Base-by-base conservation (phyloP, 1,284 basidiomycete species). In the Tylopilus sp. region DNA sequence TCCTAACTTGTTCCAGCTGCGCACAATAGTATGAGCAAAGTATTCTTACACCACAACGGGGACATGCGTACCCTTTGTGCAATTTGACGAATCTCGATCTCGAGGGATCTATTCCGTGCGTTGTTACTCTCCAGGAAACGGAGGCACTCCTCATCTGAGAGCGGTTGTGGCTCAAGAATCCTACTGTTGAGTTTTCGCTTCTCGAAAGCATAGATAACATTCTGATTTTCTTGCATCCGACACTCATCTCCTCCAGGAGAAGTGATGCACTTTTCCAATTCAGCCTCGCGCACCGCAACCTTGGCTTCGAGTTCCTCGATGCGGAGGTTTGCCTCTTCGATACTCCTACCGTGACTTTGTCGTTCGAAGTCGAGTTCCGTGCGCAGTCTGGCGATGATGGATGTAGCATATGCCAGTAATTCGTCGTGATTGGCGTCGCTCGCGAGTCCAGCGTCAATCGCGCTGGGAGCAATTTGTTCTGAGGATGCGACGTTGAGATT, bases 281-380 rank as follows among this genome's bases (percentile, higher is more conserved):
- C 86, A 0, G 83, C 83, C 53, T 90, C 89, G 29, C 88, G 81
- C 9, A 82, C 81, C 0, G 89, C 86, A 7, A 91, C 74, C 71
- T 85, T 84, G 1, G 88, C 86, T 62, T 86, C 82, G 4, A 91
- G 80, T 15, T 79, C 74, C 10, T 82, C 72, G 44, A 88, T 82
- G 54, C 82, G 81, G 2, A 77, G 70, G 60, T 86, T 84, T 0
- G 82, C 80, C 12, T 79, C 73, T 49, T 81, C 77, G 16, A 77
- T 80, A 1, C 81, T 83, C 19, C 75, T 76, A 13, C 69, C 69
- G 66, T 88, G 87, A 0, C 82, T 81, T 44, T 70, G 72, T 5
- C 83, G 81, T 70, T 89, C 89, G 1, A 77, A 66, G 26, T 83
- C 81, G 29, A 86, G 81, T 65, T 86, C 83, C 24, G 65, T 76